phyloP scores from a whole-genome alignment of 768 basidiomycete species.

The Dendrothele bispora region DNA sequence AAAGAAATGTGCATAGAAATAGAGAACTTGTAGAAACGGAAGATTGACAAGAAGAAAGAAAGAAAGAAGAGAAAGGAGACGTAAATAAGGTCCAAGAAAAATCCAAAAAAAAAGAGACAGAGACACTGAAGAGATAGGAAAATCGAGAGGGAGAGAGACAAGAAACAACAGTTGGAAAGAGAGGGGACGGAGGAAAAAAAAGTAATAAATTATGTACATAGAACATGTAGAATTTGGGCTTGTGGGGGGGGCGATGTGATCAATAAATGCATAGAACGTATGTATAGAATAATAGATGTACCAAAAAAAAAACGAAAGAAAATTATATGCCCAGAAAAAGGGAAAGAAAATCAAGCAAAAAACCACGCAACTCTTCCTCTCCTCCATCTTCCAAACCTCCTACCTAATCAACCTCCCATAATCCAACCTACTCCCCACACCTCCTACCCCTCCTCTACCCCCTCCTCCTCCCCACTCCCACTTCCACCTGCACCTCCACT shows the following conservation, averaged over 20 bases:
- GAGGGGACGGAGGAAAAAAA: not conserved
- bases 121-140: not conserved
- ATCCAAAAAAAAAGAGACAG: not conserved
- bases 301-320: not conserved
- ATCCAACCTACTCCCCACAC: constrained; percentile 39
- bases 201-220: too few relatives aligned
- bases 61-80: not conserved
- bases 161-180: not conserved
- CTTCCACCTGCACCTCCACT: too few relatives aligned
- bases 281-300: too few relatives aligned
- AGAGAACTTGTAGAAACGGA: too few relatives aligned
- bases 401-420: constrained; percentile 35
- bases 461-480: constrained; percentile 46
- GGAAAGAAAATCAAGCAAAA: not conserved
- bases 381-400: constrained; percentile 29
- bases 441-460: constrained; percentile 12
- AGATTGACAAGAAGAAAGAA: too few relatives aligned
- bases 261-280: too few relatives aligned
- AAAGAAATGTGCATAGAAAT: not conserved
- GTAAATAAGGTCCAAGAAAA: too few relatives aligned
- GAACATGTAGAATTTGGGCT: not conserved
- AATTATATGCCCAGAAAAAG: not conserved
- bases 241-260: not conserved
- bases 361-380: not conserved
- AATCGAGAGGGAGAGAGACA: not conserved